phyloP scores from a whole-genome alignment of 2,329 filamentous ascomycete genomes.

The Emmonsiellopsis sp. region DNA sequence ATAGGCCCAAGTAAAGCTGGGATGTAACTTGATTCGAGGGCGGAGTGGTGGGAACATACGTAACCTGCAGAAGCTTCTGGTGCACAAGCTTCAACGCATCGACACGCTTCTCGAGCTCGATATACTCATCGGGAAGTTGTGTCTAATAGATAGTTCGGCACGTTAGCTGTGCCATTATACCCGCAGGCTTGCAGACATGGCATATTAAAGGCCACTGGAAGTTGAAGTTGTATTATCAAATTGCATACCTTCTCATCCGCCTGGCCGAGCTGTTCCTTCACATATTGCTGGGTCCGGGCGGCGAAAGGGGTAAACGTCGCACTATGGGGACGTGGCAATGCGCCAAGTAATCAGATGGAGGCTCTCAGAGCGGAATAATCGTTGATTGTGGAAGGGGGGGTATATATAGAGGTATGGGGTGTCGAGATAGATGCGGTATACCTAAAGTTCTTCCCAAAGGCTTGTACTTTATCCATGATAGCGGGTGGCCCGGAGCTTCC shows the following conservation, averaged over 20 bases:
- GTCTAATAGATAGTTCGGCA: conserved; percentile 49
- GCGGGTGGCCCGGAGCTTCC: not conserved
- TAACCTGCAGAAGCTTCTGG: conserved; percentile 93
- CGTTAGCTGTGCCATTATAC: not conserved
- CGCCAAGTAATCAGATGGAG: not conserved
- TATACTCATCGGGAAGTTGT: conserved; percentile 92
- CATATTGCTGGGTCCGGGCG: conserved; percentile 89
- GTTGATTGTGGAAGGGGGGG: conserved; percentile 12
- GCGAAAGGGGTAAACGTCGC: conserved; percentile 86
- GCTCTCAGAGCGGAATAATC: not conserved
- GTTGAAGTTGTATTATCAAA: not conserved
- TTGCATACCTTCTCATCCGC: conserved; percentile 74
- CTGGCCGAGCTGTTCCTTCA: conserved; percentile 94
- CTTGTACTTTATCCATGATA: conserved; percentile 59
- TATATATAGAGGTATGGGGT: conserved; percentile 18
- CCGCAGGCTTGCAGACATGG: not conserved
- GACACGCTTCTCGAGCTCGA: conserved; percentile 96
- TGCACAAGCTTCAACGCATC: conserved; percentile 96
- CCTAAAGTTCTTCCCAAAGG: conserved; percentile 63
- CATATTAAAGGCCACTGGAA: not conserved
- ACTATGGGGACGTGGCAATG: conserved; percentile 47
- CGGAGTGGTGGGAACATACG: conserved; percentile 45
- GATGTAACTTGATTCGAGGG: not conserved
- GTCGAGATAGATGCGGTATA: conserved; percentile 24
- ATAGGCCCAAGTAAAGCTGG: not conserved